Evolutionary conservation across 352 stramenopile species (phyloP).

Genomic region (Pythium insidiosum): DNA sequence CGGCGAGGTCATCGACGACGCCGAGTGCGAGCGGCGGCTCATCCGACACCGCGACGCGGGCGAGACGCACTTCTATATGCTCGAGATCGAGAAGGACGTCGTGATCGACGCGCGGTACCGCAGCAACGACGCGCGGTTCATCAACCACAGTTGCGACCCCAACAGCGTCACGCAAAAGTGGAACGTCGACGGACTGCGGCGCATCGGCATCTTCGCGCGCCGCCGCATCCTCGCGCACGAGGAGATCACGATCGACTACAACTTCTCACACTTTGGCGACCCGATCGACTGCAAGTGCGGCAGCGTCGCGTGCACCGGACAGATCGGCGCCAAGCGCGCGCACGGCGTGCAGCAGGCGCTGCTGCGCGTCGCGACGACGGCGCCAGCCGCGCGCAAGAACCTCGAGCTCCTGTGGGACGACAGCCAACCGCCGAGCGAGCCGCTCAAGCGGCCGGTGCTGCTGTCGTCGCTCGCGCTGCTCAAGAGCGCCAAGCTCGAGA

Average conservation of each 20-base stretch:
- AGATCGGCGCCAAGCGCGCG: slow-evolving; percentile 67
- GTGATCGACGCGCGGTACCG: slow-evolving; percentile 83
- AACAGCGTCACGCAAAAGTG: slow-evolving; percentile 94
- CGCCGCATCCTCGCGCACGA: slow-evolving; percentile 44
- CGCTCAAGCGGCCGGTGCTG: slow-evolving; percentile 50
- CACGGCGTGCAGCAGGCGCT: slow-evolving; percentile 16
- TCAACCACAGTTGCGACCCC: slow-evolving; percentile 94
- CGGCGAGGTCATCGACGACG: slow-evolving; percentile 89
- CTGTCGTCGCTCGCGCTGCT: slow-evolving; percentile 67
- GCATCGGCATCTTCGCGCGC: slow-evolving; percentile 74
- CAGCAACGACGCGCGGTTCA: slow-evolving; percentile 92
- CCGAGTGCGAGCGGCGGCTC: slow-evolving; percentile 53
- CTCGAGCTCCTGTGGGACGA: slow-evolving; percentile 13
- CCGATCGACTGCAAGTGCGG: slow-evolving; percentile 72
- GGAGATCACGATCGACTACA: slow-evolving; percentile 84
- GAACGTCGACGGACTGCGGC: slow-evolving; percentile 64
- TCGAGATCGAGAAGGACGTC: slow-evolving; percentile 80
- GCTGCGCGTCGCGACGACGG: neutral
- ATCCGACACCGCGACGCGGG: slow-evolving; percentile 46
- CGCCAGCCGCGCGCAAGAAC: slow-evolving; percentile 9
- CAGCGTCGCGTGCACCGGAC: slow-evolving; percentile 57
- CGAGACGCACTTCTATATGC: slow-evolving; percentile 83
- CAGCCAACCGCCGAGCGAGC: slow-evolving; percentile 24
- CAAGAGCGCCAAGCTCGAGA: slow-evolving; percentile 63
- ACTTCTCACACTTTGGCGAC: slow-evolving; percentile 79